Base-by-base conservation (phyloP, 75 land plant genomes). In the Selaginella tamariscina region DNA sequence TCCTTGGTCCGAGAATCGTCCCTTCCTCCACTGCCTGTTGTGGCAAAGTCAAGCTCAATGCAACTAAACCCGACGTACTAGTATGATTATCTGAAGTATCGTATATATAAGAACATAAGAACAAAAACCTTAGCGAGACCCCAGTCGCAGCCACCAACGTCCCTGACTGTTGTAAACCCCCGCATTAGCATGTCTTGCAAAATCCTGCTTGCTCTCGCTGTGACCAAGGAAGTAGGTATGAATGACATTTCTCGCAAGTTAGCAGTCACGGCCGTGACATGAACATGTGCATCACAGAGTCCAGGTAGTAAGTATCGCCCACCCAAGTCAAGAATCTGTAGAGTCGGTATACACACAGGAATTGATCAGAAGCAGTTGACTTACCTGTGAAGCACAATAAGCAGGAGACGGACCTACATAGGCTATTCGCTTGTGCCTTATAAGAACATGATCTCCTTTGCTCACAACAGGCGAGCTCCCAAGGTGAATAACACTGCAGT, bases 1-100 rank as follows among this genome's bases (percentile, higher is more conserved):
- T 56, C 32, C 74, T 68, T 20, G 74, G 74, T 1, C 74, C 74
- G 29, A 29, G 59, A n/a, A 73, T 67, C 11, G 32, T 73, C 22
- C 74, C 74, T 67, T 73, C 74, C 63, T 73, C 74, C 70, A 73
- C 74, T 24, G 74, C 74, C 72, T 71, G 49, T 39, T 39, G 5
- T 5, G 15, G 15, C 11, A 39, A 5, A 15, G 15, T 39, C 15
- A 15, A 15, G 5, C 5, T 39, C 49, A 39, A 39, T 5, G 15
- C 49, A 15, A 5, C 11, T 39, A 39, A 15, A 39, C 15, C 49
- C 15, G 49, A 15, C 5, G 49, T 15, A 39, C 5, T 39, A 39
- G 49, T 15, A 39, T 39, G 49, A 5, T 39, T 39, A 5, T 39
- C 49, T 39, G 49, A 39, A 15, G 15, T 39, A n/a, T n/a, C n/a